A percentile compares a stretch with the other conserved stretches of the same genome.
phyloP scores from a whole-genome alignment of 2,329 filamentous ascomycete genomes.

The Fusarium sp. region DNA sequence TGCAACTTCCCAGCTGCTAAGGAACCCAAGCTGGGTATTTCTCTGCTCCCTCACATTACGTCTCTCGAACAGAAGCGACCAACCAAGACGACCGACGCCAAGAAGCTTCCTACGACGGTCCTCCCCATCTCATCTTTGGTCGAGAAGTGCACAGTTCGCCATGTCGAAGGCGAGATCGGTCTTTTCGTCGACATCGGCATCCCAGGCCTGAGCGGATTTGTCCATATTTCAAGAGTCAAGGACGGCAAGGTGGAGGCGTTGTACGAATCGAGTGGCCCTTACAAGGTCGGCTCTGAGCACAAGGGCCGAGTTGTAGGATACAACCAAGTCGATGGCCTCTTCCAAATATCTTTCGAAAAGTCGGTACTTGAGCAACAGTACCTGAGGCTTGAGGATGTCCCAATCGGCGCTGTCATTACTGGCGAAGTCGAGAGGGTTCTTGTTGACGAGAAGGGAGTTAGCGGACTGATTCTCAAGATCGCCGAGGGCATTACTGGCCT shows the following conservation, averaged over 20 bases:
- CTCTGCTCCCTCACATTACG: conserved; percentile 85
- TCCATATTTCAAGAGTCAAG: conserved; percentile 92
- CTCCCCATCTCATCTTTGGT: conserved; percentile 81
- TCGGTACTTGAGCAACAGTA: conserved; percentile 88
- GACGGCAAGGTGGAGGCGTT: conserved; percentile 90
- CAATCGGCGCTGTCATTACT: conserved; percentile 82
- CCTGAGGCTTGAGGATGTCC: conserved; percentile 90
- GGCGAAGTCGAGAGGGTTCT: conserved; percentile 88
- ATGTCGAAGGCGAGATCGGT: conserved; percentile 83
- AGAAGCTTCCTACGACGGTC: conserved; percentile 65
- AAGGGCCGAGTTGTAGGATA: conserved; percentile 86
- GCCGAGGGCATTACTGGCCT: conserved; percentile 91
- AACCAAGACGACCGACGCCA: conserved; percentile 48
- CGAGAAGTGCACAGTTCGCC: conserved; percentile 81
- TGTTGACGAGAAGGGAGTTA: conserved; percentile 80
- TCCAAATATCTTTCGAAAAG: conserved; percentile 85
- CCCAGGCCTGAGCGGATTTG: conserved; percentile 81
- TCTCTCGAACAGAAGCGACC: conserved; percentile 66
- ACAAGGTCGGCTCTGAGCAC: conserved; percentile 82
- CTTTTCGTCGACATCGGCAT: conserved; percentile 79
- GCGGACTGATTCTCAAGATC: conserved; percentile 84
- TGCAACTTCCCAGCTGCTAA: conserved; percentile 87
- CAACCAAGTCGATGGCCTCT: conserved; percentile 87
- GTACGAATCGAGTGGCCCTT: conserved; percentile 80
- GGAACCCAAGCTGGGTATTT: conserved; percentile 86